These are phyloP conservation scores for Scheffersomyces insectosa DNA, from an alignment of 1,139 yeast species.

Conservation along the genomic window DNA sequence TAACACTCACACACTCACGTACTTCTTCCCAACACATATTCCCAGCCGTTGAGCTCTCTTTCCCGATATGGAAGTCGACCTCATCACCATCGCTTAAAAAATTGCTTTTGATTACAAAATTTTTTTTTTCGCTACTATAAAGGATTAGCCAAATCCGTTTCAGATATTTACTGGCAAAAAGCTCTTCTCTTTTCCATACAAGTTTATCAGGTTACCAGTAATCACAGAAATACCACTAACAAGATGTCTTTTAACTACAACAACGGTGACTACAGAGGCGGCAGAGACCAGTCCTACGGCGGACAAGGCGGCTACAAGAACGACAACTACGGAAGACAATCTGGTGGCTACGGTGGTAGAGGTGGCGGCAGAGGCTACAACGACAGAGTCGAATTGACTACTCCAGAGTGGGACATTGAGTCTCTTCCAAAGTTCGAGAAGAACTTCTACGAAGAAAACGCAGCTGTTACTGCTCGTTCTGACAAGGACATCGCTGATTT, in stretches of 20 bases:
- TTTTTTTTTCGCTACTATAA: background rate
- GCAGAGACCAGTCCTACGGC: constrained; percentile 21
- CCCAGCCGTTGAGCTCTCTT: background rate
- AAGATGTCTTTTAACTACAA: constrained; percentile 4
- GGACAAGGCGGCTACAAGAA: constrained; percentile 29
- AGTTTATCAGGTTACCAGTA: too few species aligned
- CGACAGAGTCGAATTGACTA: constrained; percentile 57
- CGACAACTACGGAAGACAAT: constrained; percentile 28
- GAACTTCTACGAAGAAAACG: constrained; percentile 88
- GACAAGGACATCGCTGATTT: constrained; percentile 71
- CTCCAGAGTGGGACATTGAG: constrained; percentile 80
- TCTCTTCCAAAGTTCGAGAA: constrained; percentile 88
- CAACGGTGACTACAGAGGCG: constrained; percentile 34
- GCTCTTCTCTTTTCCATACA: background rate
- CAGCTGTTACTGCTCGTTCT: constrained; percentile 70
- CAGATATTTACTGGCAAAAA: background rate
- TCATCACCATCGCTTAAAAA: background rate
- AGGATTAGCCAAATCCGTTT: background rate
- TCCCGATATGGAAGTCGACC: background rate
- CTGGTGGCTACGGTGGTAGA: constrained; percentile 33
- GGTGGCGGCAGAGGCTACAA: constrained; percentile 23
- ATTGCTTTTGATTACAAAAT: background rate
- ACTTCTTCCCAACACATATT: background rate
- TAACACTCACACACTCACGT: too few species aligned
- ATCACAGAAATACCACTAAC: background rate